phyloP scores from a whole-genome alignment of 495 filamentous ascomycete species.

The Xylaria bambusicola region DNA sequence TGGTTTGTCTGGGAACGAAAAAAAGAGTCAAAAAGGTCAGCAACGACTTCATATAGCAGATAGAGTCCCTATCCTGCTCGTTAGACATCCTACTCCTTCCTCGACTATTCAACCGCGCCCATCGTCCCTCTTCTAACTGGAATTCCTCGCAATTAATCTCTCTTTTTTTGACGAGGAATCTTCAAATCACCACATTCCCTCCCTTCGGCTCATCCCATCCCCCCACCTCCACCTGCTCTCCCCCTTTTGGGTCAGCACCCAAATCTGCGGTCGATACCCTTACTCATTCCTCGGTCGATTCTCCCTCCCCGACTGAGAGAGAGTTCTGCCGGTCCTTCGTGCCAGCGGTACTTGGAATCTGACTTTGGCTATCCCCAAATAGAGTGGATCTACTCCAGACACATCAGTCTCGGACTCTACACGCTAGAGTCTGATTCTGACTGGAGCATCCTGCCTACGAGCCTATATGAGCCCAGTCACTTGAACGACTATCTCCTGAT shows the following conservation, averaged over 20 bases:
- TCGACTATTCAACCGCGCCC: constrained; percentile 29
- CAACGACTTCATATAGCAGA: constrained; percentile 21
- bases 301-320: constrained; percentile 42
- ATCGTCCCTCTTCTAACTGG: constrained; percentile 28
- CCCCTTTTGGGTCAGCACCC: constrained; percentile 26
- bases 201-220: constrained; percentile 22
- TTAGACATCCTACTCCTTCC: constrained; percentile 20
- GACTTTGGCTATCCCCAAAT: constrained; percentile 33
- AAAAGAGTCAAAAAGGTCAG: constrained; percentile 29
- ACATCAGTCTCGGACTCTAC: constrained; percentile 33
- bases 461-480: constrained; percentile 35
- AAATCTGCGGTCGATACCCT: constrained; percentile 47
- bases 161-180: constrained; percentile 30
- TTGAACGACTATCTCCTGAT: constrained; percentile 34
- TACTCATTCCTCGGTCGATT: constrained; percentile 48
- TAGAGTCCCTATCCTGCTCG: constrained; percentile 27
- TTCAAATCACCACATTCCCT: constrained; percentile 31
- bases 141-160: constrained; percentile 31
- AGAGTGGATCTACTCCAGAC: constrained; percentile 29
- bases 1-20: constrained; percentile 21
- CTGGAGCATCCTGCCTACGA: constrained; percentile 34
- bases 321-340: constrained; percentile 36
- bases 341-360: constrained; percentile 37
- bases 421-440: constrained; percentile 33
- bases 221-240: constrained; percentile 9